Conservation (phyloP, 495 filamentous ascomycete species). For the Tuber umbilicatum region DNA sequence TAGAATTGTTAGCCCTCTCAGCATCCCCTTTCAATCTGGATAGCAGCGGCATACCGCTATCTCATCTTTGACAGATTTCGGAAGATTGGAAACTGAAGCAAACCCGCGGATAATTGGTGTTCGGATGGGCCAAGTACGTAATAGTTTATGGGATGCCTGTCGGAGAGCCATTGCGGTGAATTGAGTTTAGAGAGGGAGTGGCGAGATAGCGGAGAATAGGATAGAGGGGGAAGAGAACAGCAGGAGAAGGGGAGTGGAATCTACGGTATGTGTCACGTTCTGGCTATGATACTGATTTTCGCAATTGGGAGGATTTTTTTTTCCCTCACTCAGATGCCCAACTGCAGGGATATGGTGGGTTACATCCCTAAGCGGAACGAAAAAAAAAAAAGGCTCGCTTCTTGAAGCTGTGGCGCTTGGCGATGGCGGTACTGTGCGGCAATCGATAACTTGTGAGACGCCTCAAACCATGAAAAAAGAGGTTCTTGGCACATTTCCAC, state of each 20-base stretch:
- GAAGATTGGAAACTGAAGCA: slow-evolving; percentile 14
- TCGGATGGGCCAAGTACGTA: slow-evolving; percentile 18
- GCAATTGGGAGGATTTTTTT: neutral
- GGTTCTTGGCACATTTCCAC: neutral
- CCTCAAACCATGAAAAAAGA: neutral
- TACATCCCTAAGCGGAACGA: neutral
- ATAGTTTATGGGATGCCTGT: slow-evolving; percentile 1
- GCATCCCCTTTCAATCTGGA: neutral
- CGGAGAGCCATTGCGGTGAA: slow-evolving; percentile 20
- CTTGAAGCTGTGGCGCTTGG: neutral
- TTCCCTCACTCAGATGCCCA: neutral
- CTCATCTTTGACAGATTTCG: slow-evolving; percentile 17
- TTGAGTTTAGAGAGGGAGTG: neutral
- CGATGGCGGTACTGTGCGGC: neutral
- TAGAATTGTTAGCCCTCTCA: slow-evolving; percentile 2
- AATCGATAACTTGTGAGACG: neutral
- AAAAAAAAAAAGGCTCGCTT: neutral
- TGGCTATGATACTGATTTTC: neutral
- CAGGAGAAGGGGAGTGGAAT: slow-evolving; percentile 5
- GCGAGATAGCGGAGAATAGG: neutral
- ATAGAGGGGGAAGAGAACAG: neutral
- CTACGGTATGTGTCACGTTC: neutral
- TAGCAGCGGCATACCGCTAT: slow-evolving; percentile 10
- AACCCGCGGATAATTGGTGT: neutral
- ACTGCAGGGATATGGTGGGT: neutral